A percentile compares a stretch with the other conserved stretches of the same genome.
These are phyloP conservation scores for Candida arabinofermentans DNA, from an alignment of 805 yeast genomes.

Conservation along the genomic window DNA sequence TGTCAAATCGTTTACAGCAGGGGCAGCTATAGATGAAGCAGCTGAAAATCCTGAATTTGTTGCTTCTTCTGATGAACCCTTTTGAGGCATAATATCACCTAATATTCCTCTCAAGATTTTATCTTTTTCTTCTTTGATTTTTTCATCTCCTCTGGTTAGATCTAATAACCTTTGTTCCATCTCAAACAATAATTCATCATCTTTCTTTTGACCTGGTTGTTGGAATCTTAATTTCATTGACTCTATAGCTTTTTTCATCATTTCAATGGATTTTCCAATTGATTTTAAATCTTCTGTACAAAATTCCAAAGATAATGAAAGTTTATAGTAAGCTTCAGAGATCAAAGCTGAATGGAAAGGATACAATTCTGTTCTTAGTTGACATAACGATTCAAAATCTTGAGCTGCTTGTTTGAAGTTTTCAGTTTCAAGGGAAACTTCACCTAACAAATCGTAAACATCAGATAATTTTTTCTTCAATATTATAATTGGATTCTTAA, in stretches of 20 bases:
- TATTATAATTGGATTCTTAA: slow-evolving; percentile 29
- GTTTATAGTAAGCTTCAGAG: slow-evolving; percentile 77
- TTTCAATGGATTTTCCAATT: slow-evolving; percentile 47
- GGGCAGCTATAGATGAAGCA: slow-evolving; percentile 6
- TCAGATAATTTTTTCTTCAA: slow-evolving; percentile 60
- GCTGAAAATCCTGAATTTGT: slow-evolving; percentile 18
- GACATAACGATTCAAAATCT: slow-evolving; percentile 60
- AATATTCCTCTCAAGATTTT: slow-evolving; percentile 53
- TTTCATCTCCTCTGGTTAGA: slow-evolving; percentile 47
- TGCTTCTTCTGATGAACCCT: no score
- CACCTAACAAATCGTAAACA: slow-evolving; percentile 78
- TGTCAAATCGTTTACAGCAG: slow-evolving; percentile 57
- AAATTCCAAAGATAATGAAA: slow-evolving; percentile 76
- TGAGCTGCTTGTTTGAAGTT: slow-evolving; percentile 73
- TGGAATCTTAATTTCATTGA: slow-evolving; percentile 41
- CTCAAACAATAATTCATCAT: slow-evolving; percentile 47
- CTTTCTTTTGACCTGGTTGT: slow-evolving; percentile 36
- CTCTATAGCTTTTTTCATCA: slow-evolving; percentile 36
- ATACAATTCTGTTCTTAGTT: slow-evolving; percentile 49
- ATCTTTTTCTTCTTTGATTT: slow-evolving; percentile 45
- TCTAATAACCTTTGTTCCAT: slow-evolving; percentile 54
- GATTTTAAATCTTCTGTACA: slow-evolving; percentile 52
- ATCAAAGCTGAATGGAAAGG: slow-evolving; percentile 51
- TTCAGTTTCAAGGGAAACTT: slow-evolving; percentile 85
- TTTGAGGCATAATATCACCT: slow-evolving; percentile 41